Evolutionary conservation across 768 basidiomycete species (phyloP).

Genomic region (Lanmaoa rubissima): DNA sequence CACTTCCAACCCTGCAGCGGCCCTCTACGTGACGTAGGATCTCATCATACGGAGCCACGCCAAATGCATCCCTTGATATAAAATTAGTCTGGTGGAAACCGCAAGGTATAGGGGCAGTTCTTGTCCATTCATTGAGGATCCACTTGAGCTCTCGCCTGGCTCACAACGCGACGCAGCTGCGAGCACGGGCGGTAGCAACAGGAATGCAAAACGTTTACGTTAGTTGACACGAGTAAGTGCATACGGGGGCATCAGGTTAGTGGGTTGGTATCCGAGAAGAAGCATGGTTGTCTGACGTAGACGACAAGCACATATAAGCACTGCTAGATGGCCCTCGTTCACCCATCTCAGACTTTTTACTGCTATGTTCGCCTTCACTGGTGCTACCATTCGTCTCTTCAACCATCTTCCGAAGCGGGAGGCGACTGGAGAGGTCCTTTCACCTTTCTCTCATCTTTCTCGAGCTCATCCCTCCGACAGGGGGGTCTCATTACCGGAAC

Average conservation of each 20-base stretch:
- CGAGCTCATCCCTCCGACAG: slow-evolving; percentile 34
- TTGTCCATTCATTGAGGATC: too few relatives aligned
- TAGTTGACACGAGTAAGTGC: background rate
- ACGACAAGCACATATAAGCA: background rate
- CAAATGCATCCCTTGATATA: too few relatives aligned
- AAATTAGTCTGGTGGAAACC: too few relatives aligned
- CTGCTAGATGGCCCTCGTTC: background rate
- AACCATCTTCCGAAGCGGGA: slow-evolving; percentile 6
- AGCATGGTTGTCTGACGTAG: background rate
- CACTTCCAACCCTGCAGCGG: too few relatives aligned
- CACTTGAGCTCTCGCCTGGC: background rate
- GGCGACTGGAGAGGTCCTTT: slow-evolving; percentile 25
- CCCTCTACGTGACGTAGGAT: too few relatives aligned
- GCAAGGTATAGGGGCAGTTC: too few relatives aligned
- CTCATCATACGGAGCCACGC: too few relatives aligned
- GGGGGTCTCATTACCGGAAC: slow-evolving; percentile 75
- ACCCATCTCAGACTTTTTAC: too few relatives aligned
- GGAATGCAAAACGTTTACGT: background rate
- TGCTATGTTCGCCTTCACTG: slow-evolving; percentile 38
- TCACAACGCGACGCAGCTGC: too few relatives aligned
- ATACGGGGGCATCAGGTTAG: background rate
- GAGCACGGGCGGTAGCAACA: background rate
- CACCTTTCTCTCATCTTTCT: background rate
- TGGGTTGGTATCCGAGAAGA: background rate
- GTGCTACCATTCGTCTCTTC: slow-evolving; percentile 39